Percentiles rank a stretch among this genome's conserved stretches.
Evolutionary conservation across 768 basidiomycete genomes (phyloP).

Genomic region (Kwoniella sp.): DNA sequence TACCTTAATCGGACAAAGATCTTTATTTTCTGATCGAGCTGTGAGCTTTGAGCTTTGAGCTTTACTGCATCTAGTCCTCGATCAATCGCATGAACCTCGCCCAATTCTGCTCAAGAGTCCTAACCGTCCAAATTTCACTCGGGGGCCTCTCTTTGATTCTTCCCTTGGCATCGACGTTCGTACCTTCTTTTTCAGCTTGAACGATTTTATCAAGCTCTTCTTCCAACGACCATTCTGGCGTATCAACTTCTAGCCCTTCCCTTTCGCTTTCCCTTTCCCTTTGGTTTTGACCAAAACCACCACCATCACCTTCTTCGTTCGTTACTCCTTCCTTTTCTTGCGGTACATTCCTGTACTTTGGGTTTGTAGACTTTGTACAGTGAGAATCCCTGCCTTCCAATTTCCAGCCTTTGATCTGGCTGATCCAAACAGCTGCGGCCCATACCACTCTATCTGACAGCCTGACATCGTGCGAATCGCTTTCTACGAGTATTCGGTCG

Average conservation of each 20-base stretch:
- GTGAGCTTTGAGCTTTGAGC: too few species aligned
- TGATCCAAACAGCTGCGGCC: conserved; percentile 73
- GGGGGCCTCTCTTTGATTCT: neutral
- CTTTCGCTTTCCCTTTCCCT: neutral
- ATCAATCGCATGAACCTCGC: conserved; percentile 40
- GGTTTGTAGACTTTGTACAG: too few species aligned
- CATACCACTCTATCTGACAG: conserved; percentile 67
- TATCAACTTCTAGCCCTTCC: too few species aligned
- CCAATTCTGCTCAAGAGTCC: conserved; percentile 43
- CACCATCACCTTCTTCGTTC: too few species aligned
- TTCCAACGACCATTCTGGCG: conserved; percentile 1
- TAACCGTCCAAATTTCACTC: conserved; percentile 32
- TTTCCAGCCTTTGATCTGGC: conserved; percentile 74
- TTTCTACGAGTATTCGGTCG: conserved; percentile 78
- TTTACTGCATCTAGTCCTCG: conserved; percentile 4
- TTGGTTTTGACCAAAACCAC: too few species aligned
- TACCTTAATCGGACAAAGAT: too few species aligned
- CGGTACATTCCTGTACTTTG: too few species aligned
- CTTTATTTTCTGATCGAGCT: too few species aligned
- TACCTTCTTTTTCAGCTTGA: conserved; percentile 3
- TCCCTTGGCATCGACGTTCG: conserved; percentile 11
- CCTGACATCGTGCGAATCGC: conserved; percentile 74
- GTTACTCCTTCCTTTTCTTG: too few species aligned
- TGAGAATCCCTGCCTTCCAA: conserved; percentile 62
- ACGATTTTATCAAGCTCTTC: neutral